Evolutionary conservation across 1,139 yeast species (phyloP).

Genomic region (Geotrichum carabidarum): DNA sequence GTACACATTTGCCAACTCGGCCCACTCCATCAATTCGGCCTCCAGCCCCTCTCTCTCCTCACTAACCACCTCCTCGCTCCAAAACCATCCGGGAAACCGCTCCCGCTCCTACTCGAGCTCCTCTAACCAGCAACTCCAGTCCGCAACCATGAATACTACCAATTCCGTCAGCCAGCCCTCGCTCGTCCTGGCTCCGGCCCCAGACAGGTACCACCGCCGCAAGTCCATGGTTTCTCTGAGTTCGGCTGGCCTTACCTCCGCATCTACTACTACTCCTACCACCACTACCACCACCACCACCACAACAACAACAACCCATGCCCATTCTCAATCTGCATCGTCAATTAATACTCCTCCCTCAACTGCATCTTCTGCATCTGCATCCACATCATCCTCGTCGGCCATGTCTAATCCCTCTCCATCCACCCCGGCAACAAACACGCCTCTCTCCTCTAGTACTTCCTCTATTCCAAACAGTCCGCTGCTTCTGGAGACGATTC

Average conservation of each 20-base stretch:
- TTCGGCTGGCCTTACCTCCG: background rate
- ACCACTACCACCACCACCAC: background rate
- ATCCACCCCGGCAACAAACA: constrained; percentile 8
- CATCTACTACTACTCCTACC: background rate
- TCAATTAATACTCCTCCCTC: constrained; percentile 18
- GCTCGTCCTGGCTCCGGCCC: constrained; percentile 21
- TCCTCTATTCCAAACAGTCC: constrained; percentile 11
- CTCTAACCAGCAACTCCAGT: constrained; percentile 6
- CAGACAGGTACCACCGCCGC: constrained; percentile 34
- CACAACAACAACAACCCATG: background rate
- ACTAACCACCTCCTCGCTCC: background rate
- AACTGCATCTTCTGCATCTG: constrained; percentile 15
- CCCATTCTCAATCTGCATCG: constrained; percentile 17
- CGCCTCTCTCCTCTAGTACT: constrained; percentile 9
- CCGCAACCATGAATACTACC: constrained; percentile 3
- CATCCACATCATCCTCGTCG: constrained; percentile 19
- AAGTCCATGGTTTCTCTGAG: constrained; percentile 22
- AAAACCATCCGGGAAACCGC: constrained; percentile 10
- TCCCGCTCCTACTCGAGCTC: constrained; percentile 15
- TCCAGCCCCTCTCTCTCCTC: constrained; percentile 15
- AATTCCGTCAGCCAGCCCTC: constrained; percentile 14
- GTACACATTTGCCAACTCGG: constrained; percentile 6
- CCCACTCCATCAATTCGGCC: constrained; percentile 6
- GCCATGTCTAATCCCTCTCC: constrained; percentile 18
- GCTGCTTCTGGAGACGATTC: background rate